Evolutionary conservation across 148 eudicot genomes (phyloP), one percentile per base, ranked within the genome.

Genomic region (Beta vulgaris): DNA sequence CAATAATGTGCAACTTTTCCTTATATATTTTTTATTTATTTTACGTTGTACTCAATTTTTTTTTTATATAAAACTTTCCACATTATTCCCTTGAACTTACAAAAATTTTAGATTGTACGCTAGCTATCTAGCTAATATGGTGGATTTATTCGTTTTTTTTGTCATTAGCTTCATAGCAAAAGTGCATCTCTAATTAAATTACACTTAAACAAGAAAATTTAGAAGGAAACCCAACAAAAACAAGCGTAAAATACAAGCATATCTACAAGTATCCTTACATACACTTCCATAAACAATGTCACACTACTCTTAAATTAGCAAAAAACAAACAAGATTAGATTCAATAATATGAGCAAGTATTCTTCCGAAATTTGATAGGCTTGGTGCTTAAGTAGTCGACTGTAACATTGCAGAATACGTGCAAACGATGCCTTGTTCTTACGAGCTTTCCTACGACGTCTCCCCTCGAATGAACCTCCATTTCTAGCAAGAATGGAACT

Each of bases 381-480:
- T 95, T 95, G 67, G 80, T 81, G 79, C 78, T 87, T 0, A 84
- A 77, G 32, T 93, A 92, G 55, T 89, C 84, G 13, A 95, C 79
- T 23, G 86, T 84, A 51, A 96, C 32, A 43, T 84, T 71, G 75
- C 99, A 96, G 32, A 89, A 84, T 18, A 87, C 73, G 13, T 73
- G 84, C n/a, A 67, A 68, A 35, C 72, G 75, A 46, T 83, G 92
- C 68, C 69, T 88, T 2, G 98, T 82, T 65, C 68, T 89, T 31
- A 96, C 99, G 62, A 96, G 78, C 65, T 89, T 92, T 59, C 99
- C 99, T 1, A 96, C 98, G 43, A 96, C 90, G 72, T 96, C 76
- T 3, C 97, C 93, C 21, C 76, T 77, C 5, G 97, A 78, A 58
- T 58, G 83, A 21, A 91, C 48, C 46, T 88, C 87, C 67, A 88